These are phyloP conservation scores for Nevesoporus exiguus DNA, from an alignment of 768 basidiomycete genomes.

Conservation along the genomic window DNA sequence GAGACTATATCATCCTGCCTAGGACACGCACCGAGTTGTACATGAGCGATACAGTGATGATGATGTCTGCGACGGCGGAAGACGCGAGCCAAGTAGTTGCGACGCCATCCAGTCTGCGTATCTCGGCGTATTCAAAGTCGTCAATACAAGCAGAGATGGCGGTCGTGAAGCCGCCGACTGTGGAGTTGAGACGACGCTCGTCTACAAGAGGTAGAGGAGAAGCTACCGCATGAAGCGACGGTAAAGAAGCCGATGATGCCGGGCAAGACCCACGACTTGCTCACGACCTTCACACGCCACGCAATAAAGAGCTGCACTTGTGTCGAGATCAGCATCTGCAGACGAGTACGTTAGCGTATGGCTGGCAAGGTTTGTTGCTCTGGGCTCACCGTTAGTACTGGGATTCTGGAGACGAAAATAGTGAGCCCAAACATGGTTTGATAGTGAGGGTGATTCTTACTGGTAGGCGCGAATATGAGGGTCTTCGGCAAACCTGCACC, in stretches of 20 bases:
- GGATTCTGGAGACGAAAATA: not conserved
- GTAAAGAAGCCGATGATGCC: not conserved
- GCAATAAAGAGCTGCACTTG: not conserved
- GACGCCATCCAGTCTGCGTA: too few relatives aligned
- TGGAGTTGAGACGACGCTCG: not conserved
- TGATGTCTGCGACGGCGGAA: not conserved
- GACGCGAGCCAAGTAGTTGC: not conserved
- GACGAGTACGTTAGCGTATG: not conserved
- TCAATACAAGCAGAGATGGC: not conserved
- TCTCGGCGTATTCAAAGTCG: too few relatives aligned
- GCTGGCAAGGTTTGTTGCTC: too few relatives aligned
- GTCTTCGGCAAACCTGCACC: conserved; percentile 18
- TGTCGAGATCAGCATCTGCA: not conserved
- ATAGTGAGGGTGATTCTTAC: not conserved
- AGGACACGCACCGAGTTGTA: not conserved
- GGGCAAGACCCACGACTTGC: not conserved
- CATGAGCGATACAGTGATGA: not conserved
- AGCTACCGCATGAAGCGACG: not conserved
- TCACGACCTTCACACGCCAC: not conserved
- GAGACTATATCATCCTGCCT: too few relatives aligned
- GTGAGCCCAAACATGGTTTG: conserved; percentile 17
- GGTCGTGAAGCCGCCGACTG: not conserved
- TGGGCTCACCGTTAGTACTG: conserved; percentile 35
- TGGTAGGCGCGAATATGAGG: not conserved
- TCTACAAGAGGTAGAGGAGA: not conserved